Evolutionary conservation across 139 green algal species (phyloP), one percentile per base, ranked within the genome.

Genomic region (Zygnema circumcarinatum): DNA sequence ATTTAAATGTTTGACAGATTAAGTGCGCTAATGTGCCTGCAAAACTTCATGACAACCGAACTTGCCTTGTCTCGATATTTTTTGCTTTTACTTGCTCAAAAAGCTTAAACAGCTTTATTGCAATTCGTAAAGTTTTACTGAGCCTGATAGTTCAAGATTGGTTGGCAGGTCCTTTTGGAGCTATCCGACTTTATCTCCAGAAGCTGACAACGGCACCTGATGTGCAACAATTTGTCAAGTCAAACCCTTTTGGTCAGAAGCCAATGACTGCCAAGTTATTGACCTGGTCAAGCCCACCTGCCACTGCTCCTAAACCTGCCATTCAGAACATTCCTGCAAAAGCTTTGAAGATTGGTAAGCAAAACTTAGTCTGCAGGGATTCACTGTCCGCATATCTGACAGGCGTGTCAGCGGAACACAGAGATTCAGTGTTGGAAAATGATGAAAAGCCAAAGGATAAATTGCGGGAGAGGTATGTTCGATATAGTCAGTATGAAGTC

Each of bases 141-240:
- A n/a, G n/a, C n/a, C n/a, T n/a, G n/a, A n/a, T 42, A 16, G 11
- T 78, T 25, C 36, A 41, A 78, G 7, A 25, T 78, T 41, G 3
- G 36, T 40, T 73, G 21, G 32, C 75, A 83, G 75, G 75, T 11
- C n/a, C 75, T 83, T 16, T n/a, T 72, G 75, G 75, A 35, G 31
- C 32, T 52, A 73, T 83, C 3, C 75, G 33, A 2, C 32, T 52
- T 16, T 83, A 83, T 7, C 38, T 83, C 21, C 16, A 74, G 21
- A 7, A 53, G n/a, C 38, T 83, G 38, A 21, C 20, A 33, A 2
- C 31, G 33, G 75, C 75, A 47, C 31, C 75, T 22, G 38, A 56
- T 39, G 32, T 83, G 2, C 75, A 83, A 7, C n/a, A 3, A 3
- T 83, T 52, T 25, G 32, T 83, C 33, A 21, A 83, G 11, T 11